Evolutionary conservation across 306 rosid genomes (phyloP).

Genomic region (Rosa persica): DNA sequence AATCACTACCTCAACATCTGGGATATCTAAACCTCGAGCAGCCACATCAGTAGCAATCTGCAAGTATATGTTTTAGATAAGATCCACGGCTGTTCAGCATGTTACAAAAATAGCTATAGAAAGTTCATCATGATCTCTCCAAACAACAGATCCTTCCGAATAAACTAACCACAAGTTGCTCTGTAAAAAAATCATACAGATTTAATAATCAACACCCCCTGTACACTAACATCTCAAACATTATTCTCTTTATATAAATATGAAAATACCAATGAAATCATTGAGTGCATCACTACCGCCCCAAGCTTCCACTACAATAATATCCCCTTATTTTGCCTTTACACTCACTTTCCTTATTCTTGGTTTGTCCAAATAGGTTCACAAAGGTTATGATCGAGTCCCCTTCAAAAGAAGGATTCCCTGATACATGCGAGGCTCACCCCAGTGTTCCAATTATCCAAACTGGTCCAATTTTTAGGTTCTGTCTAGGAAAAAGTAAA

Average conservation of each 20-base stretch:
- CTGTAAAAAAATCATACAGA: not conserved
- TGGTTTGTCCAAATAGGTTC: not conserved
- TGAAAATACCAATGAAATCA: not conserved
- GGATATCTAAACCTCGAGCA: constrained; percentile 97
- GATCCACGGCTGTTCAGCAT: not conserved
- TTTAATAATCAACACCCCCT: not conserved
- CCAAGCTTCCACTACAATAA: not conserved
- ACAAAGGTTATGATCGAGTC: not conserved
- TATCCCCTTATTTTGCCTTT: not conserved
- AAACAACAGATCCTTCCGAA: not conserved
- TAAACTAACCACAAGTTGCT: not conserved
- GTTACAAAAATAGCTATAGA: not conserved
- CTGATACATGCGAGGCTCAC: not conserved
- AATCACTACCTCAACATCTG: constrained; percentile 94
- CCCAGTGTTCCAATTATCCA: not conserved
- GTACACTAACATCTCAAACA: not conserved
- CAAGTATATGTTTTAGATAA: constrained; percentile 18
- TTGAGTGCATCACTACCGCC: not conserved
- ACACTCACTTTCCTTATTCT: not conserved
- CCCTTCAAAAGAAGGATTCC: not conserved
- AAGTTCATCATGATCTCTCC: not conserved
- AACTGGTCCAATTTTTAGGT: not conserved
- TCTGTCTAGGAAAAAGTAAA: not conserved
- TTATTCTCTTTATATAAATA: not conserved
- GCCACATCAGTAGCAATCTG: constrained; percentile 99